A percentile compares a stretch with the other conserved stretches of the same genome.
Conservation (phyloP, 768 basidiomycete genomes). For the Erythrobasidium yunnanense region DNA sequence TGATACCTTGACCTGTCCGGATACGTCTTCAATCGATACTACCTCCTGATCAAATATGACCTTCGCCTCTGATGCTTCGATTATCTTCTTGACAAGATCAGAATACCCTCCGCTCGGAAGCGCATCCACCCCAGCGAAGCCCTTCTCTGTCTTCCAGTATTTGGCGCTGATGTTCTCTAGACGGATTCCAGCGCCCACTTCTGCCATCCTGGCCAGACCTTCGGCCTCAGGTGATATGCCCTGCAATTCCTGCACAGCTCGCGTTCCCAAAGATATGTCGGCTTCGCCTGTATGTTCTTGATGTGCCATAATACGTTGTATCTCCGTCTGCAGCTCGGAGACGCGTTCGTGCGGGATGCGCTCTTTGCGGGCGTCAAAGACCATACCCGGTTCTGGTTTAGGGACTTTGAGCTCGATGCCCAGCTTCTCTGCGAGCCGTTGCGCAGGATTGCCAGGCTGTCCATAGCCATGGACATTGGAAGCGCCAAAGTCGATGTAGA, state of each 20-base stretch:
- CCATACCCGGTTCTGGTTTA: neutral
- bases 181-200: slow-evolving; percentile 11
- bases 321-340: neutral
- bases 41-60: neutral
- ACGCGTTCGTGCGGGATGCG: neutral
- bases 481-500: slow-evolving; percentile 16
- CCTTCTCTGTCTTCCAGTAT: slow-evolving; percentile 21
- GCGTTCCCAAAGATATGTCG: neutral
- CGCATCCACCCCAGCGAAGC: slow-evolving; percentile 18
- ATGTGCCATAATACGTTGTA: neutral
- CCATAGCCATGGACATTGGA: slow-evolving; percentile 19
- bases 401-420: slow-evolving; percentile 21
- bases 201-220: slow-evolving; percentile 2
- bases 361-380: slow-evolving; percentile 6
- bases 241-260: neutral
- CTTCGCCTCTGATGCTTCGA: slow-evolving; percentile 3
- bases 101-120: slow-evolving; percentile 8
- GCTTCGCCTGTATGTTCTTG: neutral
- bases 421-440: slow-evolving; percentile 18
- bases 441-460: slow-evolving; percentile 9
- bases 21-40: neutral
- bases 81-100: neutral
- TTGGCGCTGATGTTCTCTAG: slow-evolving; percentile 8
- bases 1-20: neutral
- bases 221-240: slow-evolving; percentile 13